Percentiles rank a stretch among this genome's conserved stretches.
These are phyloP conservation scores for Carex kokanica DNA, from an alignment of 176 grass and related monocot species.

Conservation along the genomic window DNA sequence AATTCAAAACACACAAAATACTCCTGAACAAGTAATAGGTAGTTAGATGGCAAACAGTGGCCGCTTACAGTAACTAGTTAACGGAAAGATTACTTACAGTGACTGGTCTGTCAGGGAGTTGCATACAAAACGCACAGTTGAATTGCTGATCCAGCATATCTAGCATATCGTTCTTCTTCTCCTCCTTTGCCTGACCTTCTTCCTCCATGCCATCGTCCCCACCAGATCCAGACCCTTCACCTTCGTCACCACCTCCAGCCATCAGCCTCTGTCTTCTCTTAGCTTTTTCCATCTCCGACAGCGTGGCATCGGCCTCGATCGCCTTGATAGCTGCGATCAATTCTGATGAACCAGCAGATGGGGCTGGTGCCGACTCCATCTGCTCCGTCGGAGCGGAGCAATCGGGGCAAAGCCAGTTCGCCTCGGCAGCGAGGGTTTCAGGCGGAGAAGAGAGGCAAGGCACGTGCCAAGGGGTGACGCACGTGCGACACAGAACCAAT, in stretches of 20 bases:
- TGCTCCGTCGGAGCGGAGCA: conserved; percentile 33
- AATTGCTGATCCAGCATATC: conserved; percentile 52
- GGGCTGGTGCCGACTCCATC: neutral
- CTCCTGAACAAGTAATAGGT: neutral
- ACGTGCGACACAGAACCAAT: conserved; percentile 55
- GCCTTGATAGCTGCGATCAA: conserved; percentile 61
- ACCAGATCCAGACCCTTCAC: neutral
- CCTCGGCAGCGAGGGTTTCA: conserved; percentile 44
- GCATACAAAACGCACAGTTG: conserved; percentile 83
- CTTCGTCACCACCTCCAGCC: conserved; percentile 25
- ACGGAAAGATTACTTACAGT: conserved; percentile 36
- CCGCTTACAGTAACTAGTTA: neutral
- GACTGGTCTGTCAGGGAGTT: conserved; percentile 85
- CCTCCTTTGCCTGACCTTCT: conserved; percentile 7
- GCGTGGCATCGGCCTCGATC: conserved; percentile 54
- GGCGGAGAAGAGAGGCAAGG: conserved; percentile 63
- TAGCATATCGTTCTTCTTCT: conserved; percentile 27
- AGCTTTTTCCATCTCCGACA: conserved; percentile 76
- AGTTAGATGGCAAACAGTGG: neutral
- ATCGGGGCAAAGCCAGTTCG: conserved; percentile 76
- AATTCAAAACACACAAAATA: neutral
- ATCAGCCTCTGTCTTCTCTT: conserved; percentile 61
- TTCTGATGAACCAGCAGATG: conserved; percentile 10
- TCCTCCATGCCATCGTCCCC: neutral
- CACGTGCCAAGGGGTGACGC: conserved; percentile 80